Percentiles rank a stretch among this genome's conserved stretches.
Conservation (phyloP, 2,329 filamentous ascomycete genomes). For the Escovopsis sp. region DNA sequence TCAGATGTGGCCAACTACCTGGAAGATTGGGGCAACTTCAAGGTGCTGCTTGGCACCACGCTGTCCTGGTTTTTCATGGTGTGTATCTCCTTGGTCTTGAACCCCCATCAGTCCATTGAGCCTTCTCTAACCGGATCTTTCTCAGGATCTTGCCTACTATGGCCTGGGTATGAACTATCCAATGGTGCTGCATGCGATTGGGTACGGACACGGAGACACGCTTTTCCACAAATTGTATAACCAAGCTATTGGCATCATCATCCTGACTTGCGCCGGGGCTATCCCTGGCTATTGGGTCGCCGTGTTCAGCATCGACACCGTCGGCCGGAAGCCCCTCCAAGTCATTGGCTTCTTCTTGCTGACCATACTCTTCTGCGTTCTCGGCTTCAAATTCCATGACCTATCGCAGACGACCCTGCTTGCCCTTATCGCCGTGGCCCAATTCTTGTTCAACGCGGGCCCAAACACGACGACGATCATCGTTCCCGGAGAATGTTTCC, state of each 20-base stretch:
- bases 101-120: too few species aligned
- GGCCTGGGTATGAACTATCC: conserved; percentile 63
- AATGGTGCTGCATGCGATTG: conserved; percentile 57
- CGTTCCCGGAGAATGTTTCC: conserved; percentile 49
- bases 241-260: conserved; percentile 62
- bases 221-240: conserved; percentile 58
- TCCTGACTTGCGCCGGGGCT: conserved; percentile 61
- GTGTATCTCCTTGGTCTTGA: conserved; percentile 8
- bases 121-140: too few species aligned
- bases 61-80: conserved; percentile 69
- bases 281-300: conserved; percentile 72
- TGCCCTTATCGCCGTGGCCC: conserved; percentile 46
- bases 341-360: conserved; percentile 46
- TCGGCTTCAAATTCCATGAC: conserved; percentile 44
- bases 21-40: conserved; percentile 52
- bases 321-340: conserved; percentile 68
- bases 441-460: conserved; percentile 54
- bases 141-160: conserved; percentile 56
- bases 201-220: conserved; percentile 47
- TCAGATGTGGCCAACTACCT: conserved; percentile 54
- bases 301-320: conserved; percentile 55
- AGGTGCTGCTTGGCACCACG: conserved; percentile 60
- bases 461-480: conserved; percentile 54
- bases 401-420: conserved; percentile 36
- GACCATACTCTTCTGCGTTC: conserved; percentile 45